Evolutionary conservation across 164 flowering plant genomes (phyloP).

Genomic region (Warburgia ugandensis): DNA sequence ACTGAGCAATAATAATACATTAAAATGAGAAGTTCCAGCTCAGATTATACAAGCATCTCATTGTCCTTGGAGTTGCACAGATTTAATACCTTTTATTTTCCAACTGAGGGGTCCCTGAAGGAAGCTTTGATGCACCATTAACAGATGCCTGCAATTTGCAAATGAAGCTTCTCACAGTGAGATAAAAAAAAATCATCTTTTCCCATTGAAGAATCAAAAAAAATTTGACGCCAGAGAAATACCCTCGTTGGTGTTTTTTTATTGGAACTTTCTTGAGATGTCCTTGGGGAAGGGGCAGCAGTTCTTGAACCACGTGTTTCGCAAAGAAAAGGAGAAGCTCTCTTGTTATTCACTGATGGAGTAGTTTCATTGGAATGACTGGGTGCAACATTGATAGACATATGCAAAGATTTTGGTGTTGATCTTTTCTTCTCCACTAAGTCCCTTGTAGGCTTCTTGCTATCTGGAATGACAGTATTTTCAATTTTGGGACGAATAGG

Average conservation of each 20-base stretch:
- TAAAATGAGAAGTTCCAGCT: too few relatives aligned
- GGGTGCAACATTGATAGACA: slow-evolving; percentile 48
- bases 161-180: slow-evolving; percentile 9
- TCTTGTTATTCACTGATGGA: slow-evolving; percentile 13
- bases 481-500: slow-evolving; percentile 21
- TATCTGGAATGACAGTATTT: slow-evolving; percentile 19
- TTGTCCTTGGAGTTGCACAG: too few relatives aligned
- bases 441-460: slow-evolving; percentile 20
- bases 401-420: slow-evolving; percentile 44
- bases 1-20: neutral
- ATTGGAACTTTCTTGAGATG: slow-evolving; percentile 21
- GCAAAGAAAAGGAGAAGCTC: slow-evolving; percentile 18
- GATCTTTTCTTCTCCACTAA: slow-evolving; percentile 24
- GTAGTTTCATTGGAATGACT: slow-evolving; percentile 21
- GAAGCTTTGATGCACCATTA: slow-evolving; percentile 25
- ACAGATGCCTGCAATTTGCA: slow-evolving; percentile 40
- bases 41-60: too few relatives aligned
- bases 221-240: slow-evolving; percentile 3
- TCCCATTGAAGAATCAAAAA: neutral
- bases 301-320: slow-evolving; percentile 22
- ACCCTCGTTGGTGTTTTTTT: slow-evolving; percentile 30
- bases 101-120: slow-evolving; percentile 22
- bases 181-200: neutral
- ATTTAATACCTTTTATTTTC: slow-evolving; percentile 40
- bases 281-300: slow-evolving; percentile 14